Percentiles rank a stretch among this genome's conserved stretches.
These are phyloP conservation scores for Elymus sibiricus DNA, from an alignment of 176 grass and related monocot species.

Conservation along the genomic window DNA sequence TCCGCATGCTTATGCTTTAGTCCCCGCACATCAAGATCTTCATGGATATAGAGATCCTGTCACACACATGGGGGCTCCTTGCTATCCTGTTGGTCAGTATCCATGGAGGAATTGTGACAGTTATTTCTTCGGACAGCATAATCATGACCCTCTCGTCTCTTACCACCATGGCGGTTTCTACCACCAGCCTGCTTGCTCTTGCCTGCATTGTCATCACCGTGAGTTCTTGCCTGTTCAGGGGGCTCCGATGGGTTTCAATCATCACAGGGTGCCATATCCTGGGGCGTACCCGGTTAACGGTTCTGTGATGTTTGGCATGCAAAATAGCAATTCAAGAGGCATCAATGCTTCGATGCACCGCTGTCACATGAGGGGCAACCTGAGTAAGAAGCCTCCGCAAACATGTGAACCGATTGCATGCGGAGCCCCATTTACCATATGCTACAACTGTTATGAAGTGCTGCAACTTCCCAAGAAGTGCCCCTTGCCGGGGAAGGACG, in stretches of 20 bases:
- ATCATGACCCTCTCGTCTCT: conserved; percentile 72
- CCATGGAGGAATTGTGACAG: conserved; percentile 55
- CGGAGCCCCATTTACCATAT: conserved; percentile 85
- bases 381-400: conserved; percentile 48
- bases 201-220: conserved; percentile 57
- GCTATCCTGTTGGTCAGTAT: conserved; percentile 52
- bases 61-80: conserved; percentile 46
- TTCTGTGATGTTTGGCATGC: conserved; percentile 32
- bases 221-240: conserved; percentile 46
- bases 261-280: conserved; percentile 47
- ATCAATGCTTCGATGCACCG: conserved; percentile 31
- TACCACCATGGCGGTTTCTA: conserved; percentile 95
- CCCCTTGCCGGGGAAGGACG: conserved; percentile 44
- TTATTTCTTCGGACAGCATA: conserved; percentile 63
- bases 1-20: conserved; percentile 45
- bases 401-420: conserved; percentile 69
- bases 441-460: conserved; percentile 92
- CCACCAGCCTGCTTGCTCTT: conserved; percentile 87
- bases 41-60: conserved; percentile 34
- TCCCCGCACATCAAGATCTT: conserved; percentile 41
- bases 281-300: conserved; percentile 29
- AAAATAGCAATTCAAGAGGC: conserved; percentile 43
- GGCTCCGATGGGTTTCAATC: conserved; percentile 45
- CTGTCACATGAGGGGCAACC: conserved; percentile 42
- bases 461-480: conserved; percentile 69